Percentiles rank a stretch among this genome's conserved stretches.
phyloP scores from a whole-genome alignment of 1,139 yeast genomes.

The Candida albicans region DNA sequence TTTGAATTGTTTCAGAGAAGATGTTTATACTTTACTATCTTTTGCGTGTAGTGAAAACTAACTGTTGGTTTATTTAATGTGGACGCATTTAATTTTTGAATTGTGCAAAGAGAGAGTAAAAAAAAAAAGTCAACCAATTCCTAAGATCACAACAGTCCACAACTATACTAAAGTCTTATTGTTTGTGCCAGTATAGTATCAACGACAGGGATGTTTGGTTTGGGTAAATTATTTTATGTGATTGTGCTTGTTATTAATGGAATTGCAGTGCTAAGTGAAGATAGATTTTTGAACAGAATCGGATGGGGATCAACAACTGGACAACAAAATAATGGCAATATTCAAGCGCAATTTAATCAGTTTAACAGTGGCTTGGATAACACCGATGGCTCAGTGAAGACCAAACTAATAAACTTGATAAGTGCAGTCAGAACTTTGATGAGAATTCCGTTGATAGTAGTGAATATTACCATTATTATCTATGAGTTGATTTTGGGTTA shows the following conservation, averaged over 20 bases:
- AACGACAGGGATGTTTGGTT: slow-evolving; percentile 38
- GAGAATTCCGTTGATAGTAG: slow-evolving; percentile 45
- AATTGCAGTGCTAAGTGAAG: slow-evolving; percentile 49
- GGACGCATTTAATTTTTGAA: too few relatives aligned
- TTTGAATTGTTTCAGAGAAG: too few relatives aligned
- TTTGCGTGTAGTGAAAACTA: too few relatives aligned
- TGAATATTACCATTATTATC: slow-evolving; percentile 40
- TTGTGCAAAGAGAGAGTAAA: too few relatives aligned
- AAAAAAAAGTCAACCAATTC: background rate
- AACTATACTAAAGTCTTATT: too few relatives aligned
- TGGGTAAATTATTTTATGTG: slow-evolving; percentile 46
- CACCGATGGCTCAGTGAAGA: slow-evolving; percentile 33
- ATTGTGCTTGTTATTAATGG: slow-evolving; percentile 43
- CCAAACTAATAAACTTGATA: slow-evolving; percentile 41
- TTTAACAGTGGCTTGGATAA: slow-evolving; percentile 24
- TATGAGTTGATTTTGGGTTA: slow-evolving; percentile 47
- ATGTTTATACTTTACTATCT: too few relatives aligned
- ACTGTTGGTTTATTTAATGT: too few relatives aligned
- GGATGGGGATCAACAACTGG: slow-evolving; percentile 40
- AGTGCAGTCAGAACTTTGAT: slow-evolving; percentile 48
- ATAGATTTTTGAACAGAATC: slow-evolving; percentile 46
- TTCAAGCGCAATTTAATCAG: slow-evolving; percentile 29
- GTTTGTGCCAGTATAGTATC: background rate
- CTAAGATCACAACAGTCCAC: background rate
- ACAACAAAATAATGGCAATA: slow-evolving; percentile 11